phyloP scores from a whole-genome alignment of 2,329 filamentous ascomycete genomes.

The Monilinia fructicola region DNA sequence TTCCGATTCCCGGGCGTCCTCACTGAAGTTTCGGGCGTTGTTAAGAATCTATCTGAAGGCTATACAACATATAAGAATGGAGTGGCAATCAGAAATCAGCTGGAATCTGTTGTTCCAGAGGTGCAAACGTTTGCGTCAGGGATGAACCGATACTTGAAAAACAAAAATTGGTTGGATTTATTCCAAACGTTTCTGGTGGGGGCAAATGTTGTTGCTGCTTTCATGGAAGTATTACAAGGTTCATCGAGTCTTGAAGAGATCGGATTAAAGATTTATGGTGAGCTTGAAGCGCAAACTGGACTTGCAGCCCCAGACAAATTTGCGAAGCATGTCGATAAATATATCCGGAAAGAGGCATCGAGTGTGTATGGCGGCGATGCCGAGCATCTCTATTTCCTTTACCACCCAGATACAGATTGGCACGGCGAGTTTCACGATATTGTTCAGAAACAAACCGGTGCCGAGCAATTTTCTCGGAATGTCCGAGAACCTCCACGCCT shows the following conservation, averaged over 20 bases:
- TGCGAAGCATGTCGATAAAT: constrained; percentile 26
- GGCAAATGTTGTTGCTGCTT: constrained; percentile 22
- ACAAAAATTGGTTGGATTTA: constrained; percentile 20
- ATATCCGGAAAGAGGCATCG: constrained; percentile 25
- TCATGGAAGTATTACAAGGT: constrained; percentile 24
- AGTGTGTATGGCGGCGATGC: constrained; percentile 26
- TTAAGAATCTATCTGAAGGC: constrained; percentile 23
- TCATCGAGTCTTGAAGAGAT: constrained; percentile 21
- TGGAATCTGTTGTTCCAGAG: constrained; percentile 21
- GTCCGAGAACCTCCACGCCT: constrained; percentile 45
- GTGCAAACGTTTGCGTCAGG: constrained; percentile 22
- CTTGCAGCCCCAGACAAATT: constrained; percentile 27
- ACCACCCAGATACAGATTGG: constrained; percentile 47
- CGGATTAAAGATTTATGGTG: constrained; percentile 20
- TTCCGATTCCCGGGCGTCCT: constrained; percentile 21
- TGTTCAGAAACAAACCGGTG: constrained; percentile 41
- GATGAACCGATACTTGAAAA: constrained; percentile 24
- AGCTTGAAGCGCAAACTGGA: constrained; percentile 26
- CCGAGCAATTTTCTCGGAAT: constrained; percentile 44
- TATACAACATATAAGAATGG: constrained; percentile 25
- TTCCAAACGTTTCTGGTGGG: constrained; percentile 23
- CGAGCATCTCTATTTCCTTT: constrained; percentile 46
- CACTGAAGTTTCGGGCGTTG: constrained; percentile 20
- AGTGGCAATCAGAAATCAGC: constrained; percentile 21
- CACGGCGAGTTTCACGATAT: constrained; percentile 45